Base-by-base conservation (phyloP, 2,329 filamentous ascomycete genomes). In the Penicillium sclerotiorum region DNA sequence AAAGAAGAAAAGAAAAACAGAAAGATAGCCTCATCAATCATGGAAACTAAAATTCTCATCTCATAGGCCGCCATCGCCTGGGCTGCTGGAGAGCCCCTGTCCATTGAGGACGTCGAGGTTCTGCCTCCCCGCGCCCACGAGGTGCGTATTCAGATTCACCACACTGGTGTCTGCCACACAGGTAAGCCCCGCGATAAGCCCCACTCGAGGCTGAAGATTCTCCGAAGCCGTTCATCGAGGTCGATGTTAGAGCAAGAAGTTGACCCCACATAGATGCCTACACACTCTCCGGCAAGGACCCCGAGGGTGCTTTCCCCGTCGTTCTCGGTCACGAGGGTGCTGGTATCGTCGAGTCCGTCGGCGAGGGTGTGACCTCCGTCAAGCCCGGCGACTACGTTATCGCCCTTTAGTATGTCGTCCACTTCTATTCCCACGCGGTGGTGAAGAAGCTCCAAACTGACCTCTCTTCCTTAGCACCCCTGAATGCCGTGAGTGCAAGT, bases 111-210 rank as follows among this genome's bases (percentile, higher is more conserved):
- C 62, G 81, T 99, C 65, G 92, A 97, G 77, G 94, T 99, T 59
- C 84, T 81, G 45, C 88, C 93, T 56, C 94, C 94, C 52, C 86
- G 82, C 75, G 92, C 93, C 55, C 84, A 95, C 77, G 94, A 99
- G 79, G 94, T 99, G 69, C 90, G 94, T 66, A 96, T 99, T 70
- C 79, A 97, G 80, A 90, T 97, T 72, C 87, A 93, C 81, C 95
- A 96, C 80, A 99, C 94, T 46, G 94, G 94, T 76, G 94, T 99
- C 71, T 99, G 94, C 81, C 94, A 99, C 79, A 99, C 93, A 71
- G 90, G 90, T 94, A 77, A 63, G 73, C 68, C 42, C 49, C 45
- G 53, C 53, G 13, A 22, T 46, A 1, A 9, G 27, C 44, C 45
- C 45, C 49, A 46, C 54, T 21, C 27, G 13, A 13, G 13, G 25